Evolutionary conservation across 192 early-diverging fungal species (phyloP).

Genomic region (Phlyctochytrium arcticum): DNA sequence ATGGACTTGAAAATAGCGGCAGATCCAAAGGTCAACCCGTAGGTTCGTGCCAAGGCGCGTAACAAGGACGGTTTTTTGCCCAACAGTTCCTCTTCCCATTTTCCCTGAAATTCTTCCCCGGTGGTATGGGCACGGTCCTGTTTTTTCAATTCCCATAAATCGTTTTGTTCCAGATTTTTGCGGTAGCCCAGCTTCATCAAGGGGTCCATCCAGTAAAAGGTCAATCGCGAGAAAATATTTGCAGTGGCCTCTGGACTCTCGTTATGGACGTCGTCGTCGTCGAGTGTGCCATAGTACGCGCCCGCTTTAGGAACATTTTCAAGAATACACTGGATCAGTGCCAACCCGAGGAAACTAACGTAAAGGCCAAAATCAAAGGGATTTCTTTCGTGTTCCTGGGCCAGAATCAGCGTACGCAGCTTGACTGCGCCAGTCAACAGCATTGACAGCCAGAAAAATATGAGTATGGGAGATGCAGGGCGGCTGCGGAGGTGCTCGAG

Average conservation of each 20-base stretch:
- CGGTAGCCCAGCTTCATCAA: constrained; percentile 74
- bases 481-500: constrained; percentile 44
- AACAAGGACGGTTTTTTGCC: constrained; percentile 70
- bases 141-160: constrained; percentile 65
- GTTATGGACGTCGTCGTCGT: constrained; percentile 23
- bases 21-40: constrained; percentile 63
- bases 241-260: constrained; percentile 71
- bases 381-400: constrained; percentile 9
- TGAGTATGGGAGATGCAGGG: constrained; percentile 45
- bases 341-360: constrained; percentile 10
- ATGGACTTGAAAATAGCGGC: constrained; percentile 73
- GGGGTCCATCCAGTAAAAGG: constrained; percentile 89
- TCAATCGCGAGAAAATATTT: constrained; percentile 76
- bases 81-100: constrained; percentile 69
- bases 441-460: constrained; percentile 51
- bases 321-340: constrained; percentile 33
- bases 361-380: constrained; percentile 8
- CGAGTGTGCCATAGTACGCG: constrained; percentile 31
- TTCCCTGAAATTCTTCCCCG: constrained; percentile 56
- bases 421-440: constrained; percentile 12
- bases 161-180: constrained; percentile 68
- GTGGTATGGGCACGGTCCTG: constrained; percentile 57
- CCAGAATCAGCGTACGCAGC: constrained; percentile 11
- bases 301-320: constrained; percentile 41
- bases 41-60: constrained; percentile 53